Evolutionary conservation across 148 eudicot genomes (phyloP).

Genomic region (Beta vulgaris): DNA sequence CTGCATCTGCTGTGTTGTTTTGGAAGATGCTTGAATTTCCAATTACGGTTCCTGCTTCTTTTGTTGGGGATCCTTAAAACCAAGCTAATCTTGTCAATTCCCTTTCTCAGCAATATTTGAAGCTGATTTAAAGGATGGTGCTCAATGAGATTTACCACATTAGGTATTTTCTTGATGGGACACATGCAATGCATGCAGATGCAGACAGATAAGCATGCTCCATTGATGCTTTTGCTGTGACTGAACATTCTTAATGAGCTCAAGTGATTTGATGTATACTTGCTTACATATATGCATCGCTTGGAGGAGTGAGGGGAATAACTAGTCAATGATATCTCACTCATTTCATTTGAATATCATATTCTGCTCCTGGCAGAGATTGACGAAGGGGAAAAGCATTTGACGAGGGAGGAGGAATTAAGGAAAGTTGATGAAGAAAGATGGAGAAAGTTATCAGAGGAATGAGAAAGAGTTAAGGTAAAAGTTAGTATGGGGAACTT

Average conservation of each 20-base stretch:
- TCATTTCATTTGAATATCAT: background rate
- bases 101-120: background rate
- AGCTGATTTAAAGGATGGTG: background rate
- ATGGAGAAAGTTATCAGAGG: no score
- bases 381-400: background rate
- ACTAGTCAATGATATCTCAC: background rate
- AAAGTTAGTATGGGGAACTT: background rate
- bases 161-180: background rate
- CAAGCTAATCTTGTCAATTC: background rate
- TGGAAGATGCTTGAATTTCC: constrained; percentile 4
- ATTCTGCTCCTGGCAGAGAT: background rate
- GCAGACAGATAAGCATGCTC: background rate
- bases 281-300: background rate
- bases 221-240: constrained; percentile 1
- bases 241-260: background rate
- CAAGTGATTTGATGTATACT: background rate
- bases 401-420: background rate
- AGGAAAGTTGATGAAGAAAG: background rate
- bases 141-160: background rate
- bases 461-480: background rate
- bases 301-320: background rate
- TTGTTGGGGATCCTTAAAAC: background rate
- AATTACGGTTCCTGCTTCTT: background rate
- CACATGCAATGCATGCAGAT: constrained; percentile 6
- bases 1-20: background rate